Evolutionary conservation across 306 rosid species (phyloP).

Genomic region (Boehmeria nivea): DNA sequence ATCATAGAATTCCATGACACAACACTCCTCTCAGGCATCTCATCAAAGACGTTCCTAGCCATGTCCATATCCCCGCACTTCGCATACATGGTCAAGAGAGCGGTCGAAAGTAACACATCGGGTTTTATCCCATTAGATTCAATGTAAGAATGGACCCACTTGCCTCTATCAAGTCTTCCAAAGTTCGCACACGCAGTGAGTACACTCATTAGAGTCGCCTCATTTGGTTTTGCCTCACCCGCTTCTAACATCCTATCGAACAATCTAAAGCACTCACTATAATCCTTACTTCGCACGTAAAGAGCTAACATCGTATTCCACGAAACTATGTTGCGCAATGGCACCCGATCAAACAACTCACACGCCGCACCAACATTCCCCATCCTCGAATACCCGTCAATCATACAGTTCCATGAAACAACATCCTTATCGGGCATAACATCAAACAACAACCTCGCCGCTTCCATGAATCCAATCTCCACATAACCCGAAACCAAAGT

Average conservation of each 20-base stretch:
- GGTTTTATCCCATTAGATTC: conserved; percentile 24
- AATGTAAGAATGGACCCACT: conserved; percentile 46
- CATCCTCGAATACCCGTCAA: conserved; percentile 53
- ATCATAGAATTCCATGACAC: conserved; percentile 73
- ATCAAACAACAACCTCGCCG: conserved; percentile 42
- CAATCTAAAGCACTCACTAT: conserved; percentile 39
- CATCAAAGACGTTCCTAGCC: conserved; percentile 49
- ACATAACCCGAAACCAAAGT: conserved; percentile 44
- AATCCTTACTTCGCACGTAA: conserved; percentile 34
- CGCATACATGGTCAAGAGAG: conserved; percentile 58
- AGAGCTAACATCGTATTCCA: conserved; percentile 59
- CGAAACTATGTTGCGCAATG: conserved; percentile 38
- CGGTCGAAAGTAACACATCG: conserved; percentile 55
- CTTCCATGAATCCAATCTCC: conserved; percentile 36
- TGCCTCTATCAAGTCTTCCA: conserved; percentile 47
- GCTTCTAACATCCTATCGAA: conserved; percentile 44
- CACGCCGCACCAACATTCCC: conserved; percentile 34
- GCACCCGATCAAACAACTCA: conserved; percentile 36
- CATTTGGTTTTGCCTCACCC: conserved; percentile 47
- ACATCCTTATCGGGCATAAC: conserved; percentile 39
- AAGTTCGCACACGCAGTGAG: conserved; percentile 53
- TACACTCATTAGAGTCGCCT: conserved; percentile 60
- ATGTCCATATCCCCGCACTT: conserved; percentile 58
- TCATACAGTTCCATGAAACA: conserved; percentile 57
- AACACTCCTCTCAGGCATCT: conserved; percentile 45